phyloP scores from a whole-genome alignment of 2,329 filamentous ascomycete genomes.

The Knufia fluminis region DNA sequence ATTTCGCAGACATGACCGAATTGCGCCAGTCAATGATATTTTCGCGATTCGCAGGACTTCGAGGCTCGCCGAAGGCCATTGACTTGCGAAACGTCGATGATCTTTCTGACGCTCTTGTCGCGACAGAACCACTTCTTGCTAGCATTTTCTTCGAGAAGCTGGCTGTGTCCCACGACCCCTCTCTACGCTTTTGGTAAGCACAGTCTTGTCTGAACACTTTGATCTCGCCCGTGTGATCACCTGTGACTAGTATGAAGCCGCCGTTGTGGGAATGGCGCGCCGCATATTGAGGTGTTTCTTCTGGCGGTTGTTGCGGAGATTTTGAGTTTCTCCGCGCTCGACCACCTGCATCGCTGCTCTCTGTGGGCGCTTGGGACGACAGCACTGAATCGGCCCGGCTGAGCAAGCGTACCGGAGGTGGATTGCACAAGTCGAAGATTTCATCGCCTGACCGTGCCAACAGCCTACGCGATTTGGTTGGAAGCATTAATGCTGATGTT shows the following conservation, averaged over 20 bases:
- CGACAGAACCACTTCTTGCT: constrained; percentile 47
- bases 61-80: constrained; percentile 20
- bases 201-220: constrained; percentile 96
- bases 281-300: constrained; percentile 68
- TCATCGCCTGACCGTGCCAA: constrained; percentile 78
- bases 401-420: constrained; percentile 74
- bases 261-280: constrained; percentile 62
- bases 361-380: constrained; percentile 40
- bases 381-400: constrained; percentile 57
- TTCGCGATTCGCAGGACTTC: constrained; percentile 50
- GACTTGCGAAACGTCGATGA: constrained; percentile 31
- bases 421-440: constrained; percentile 93
- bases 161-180: constrained; percentile 67
- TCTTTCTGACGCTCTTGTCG: constrained; percentile 44
- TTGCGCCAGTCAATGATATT: constrained; percentile 85
- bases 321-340: constrained; percentile 20
- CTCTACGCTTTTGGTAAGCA: constrained; percentile 66
- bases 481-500: constrained; percentile 80
- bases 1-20: constrained; percentile 48
- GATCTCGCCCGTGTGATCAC: constrained; percentile 78
- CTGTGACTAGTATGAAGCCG: constrained; percentile 86
- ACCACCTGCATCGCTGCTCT: constrained; percentile 29
- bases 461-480: constrained; percentile 64
- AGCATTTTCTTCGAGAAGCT: constrained; percentile 65
- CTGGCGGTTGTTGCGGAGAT: constrained; percentile 36